A percentile compares a stretch with the other conserved stretches of the same genome.
Conservation (phyloP, 495 filamentous ascomycete genomes). For the Coniosporium apollinis region DNA sequence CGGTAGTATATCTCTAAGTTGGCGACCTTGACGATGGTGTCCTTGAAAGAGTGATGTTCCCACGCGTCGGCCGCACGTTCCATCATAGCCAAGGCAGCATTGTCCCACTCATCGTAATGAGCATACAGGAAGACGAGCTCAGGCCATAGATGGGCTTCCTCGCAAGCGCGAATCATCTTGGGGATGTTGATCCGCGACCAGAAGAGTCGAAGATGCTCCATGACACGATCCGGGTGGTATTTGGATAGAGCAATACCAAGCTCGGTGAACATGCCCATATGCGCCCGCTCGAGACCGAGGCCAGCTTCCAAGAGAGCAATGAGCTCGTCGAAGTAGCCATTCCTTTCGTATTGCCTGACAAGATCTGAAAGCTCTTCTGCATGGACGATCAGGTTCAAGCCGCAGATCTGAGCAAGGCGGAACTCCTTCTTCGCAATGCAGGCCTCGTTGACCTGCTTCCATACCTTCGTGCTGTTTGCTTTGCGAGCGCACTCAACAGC, state of each 20-base stretch:
- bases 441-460: slow-evolving; percentile 96
- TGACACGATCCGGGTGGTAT: slow-evolving; percentile 88
- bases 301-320: slow-evolving; percentile 90
- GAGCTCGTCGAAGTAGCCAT: slow-evolving; percentile 97
- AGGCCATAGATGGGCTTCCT: slow-evolving; percentile 93
- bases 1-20: slow-evolving; percentile 99
- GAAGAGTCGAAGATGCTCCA: slow-evolving; percentile 99
- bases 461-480: slow-evolving; percentile 98
- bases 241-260: slow-evolving; percentile 89
- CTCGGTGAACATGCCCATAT: slow-evolving; percentile 95
- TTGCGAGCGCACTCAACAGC: slow-evolving; percentile 97
- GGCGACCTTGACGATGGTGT: slow-evolving; percentile 93
- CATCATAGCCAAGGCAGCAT: slow-evolving; percentile 97
- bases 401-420: slow-evolving; percentile 96
- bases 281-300: slow-evolving; percentile 78
- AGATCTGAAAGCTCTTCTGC: slow-evolving; percentile 90
- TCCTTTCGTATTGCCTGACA: slow-evolving; percentile 88
- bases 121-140: slow-evolving; percentile 97
- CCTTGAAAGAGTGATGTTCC: slow-evolving; percentile 99
- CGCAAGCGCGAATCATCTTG: slow-evolving; percentile 89
- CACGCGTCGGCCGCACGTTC: slow-evolving; percentile 95
- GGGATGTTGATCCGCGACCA: slow-evolving; percentile 98
- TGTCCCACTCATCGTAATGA: slow-evolving; percentile 99
- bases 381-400: slow-evolving; percentile 95
- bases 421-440: slow-evolving; percentile 99